Percentiles rank a stretch among this genome's conserved stretches.
phyloP scores from a whole-genome alignment of 495 filamentous ascomycete species.

The Evernia prunastri region DNA sequence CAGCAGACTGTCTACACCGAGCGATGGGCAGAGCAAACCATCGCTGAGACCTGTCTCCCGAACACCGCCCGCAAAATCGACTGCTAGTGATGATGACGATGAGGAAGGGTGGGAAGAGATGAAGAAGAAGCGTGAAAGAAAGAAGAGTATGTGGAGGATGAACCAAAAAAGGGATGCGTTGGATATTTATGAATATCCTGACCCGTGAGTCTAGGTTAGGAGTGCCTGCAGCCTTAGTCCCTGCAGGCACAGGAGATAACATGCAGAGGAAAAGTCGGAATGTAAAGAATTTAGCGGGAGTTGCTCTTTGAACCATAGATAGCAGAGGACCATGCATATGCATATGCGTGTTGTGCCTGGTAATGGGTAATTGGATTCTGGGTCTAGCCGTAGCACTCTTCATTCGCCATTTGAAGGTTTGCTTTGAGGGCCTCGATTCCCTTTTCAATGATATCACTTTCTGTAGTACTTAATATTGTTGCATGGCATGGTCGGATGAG shows the following conservation, averaged over 20 bases:
- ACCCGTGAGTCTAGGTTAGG: conserved; percentile 1
- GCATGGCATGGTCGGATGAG: background rate
- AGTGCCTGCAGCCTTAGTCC: background rate
- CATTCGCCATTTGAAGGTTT: background rate
- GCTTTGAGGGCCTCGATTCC: too few relatives aligned
- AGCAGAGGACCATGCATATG: background rate
- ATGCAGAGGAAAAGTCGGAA: background rate
- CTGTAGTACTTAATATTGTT: background rate
- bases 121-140: conserved; percentile 76
- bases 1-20: conserved; percentile 15
- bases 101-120: conserved; percentile 83
- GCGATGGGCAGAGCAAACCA: conserved; percentile 21
- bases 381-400: background rate
- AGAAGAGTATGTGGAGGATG: conserved; percentile 64
- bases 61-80: conserved; percentile 31
- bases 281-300: background rate
- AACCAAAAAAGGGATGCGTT: conserved; percentile 46
- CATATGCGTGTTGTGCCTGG: background rate
- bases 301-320: background rate
- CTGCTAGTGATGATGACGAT: conserved; percentile 61
- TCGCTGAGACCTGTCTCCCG: conserved; percentile 28
- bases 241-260: conserved; percentile 1
- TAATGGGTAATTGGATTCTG: background rate
- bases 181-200: conserved; percentile 22
- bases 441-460: background rate